Conservation (phyloP, 2,329 filamentous ascomycete genomes). For the Aureobasidium sp. region DNA sequence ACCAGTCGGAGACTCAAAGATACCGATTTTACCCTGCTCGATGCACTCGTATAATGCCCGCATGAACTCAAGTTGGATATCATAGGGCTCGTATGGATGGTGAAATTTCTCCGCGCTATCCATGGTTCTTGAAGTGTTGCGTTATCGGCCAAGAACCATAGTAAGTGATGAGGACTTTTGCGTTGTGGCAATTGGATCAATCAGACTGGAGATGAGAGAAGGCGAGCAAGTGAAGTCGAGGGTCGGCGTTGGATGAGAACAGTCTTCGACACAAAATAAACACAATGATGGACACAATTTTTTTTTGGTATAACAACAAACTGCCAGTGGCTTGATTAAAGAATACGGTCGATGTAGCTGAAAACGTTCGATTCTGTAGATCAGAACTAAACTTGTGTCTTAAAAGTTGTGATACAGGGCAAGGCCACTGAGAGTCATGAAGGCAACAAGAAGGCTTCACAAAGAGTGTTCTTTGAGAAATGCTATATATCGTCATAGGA, state of each 20-base stretch:
- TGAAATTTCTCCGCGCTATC: slow-evolving; percentile 54
- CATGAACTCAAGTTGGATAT: slow-evolving; percentile 87
- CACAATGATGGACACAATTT: background rate
- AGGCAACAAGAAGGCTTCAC: background rate
- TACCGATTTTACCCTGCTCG: slow-evolving; percentile 71
- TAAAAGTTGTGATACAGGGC: background rate
- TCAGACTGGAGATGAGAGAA: background rate
- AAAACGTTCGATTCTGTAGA: background rate
- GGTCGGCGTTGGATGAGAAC: background rate
- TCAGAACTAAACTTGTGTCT: background rate
- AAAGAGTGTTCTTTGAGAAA: background rate
- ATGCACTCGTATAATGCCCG: slow-evolving; percentile 70
- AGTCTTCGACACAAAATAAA: background rate
- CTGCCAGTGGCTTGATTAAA: background rate
- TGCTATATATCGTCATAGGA: too few species aligned
- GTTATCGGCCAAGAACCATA: background rate
- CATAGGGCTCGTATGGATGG: slow-evolving; percentile 81
- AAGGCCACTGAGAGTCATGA: background rate
- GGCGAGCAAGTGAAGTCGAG: background rate
- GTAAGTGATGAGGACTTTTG: background rate
- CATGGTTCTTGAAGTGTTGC: background rate
- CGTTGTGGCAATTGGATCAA: background rate
- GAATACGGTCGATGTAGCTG: background rate
- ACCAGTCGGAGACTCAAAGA: slow-evolving; percentile 91
- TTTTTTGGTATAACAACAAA: background rate